Evolutionary conservation across 495 filamentous ascomycete species (phyloP).

Genomic region (Friedmanniomyces simplex): DNA sequence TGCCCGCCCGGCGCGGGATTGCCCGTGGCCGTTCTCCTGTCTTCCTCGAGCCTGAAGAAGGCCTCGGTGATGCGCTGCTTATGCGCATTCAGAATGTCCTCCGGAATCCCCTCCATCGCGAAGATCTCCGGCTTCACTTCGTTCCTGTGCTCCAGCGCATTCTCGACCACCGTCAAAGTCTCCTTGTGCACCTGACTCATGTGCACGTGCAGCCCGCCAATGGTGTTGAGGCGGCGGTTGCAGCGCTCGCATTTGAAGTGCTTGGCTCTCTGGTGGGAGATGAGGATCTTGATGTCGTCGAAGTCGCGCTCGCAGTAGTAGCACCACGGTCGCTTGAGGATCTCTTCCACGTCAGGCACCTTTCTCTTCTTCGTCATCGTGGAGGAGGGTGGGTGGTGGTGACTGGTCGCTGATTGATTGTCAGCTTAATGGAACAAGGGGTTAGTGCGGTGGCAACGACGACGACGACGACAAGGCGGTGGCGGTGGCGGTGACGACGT

Average conservation of each 20-base stretch:
- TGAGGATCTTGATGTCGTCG: slow-evolving; percentile 90
- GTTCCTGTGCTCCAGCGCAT: slow-evolving; percentile 74
- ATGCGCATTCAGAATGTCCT: slow-evolving; percentile 70
- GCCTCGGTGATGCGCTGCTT: slow-evolving; percentile 72
- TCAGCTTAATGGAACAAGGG: too few species aligned
- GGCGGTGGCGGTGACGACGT: too few species aligned
- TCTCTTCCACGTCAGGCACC: slow-evolving; percentile 75
- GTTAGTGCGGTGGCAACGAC: too few species aligned
- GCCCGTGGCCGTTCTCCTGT: slow-evolving; percentile 70
- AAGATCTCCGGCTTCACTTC: slow-evolving; percentile 90
- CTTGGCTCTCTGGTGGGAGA: slow-evolving; percentile 94
- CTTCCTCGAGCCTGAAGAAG: slow-evolving; percentile 74
- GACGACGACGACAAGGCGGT: too few species aligned
- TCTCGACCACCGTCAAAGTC: slow-evolving; percentile 70
- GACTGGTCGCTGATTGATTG: neutral
- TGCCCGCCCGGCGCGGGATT: slow-evolving; percentile 57
- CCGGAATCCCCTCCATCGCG: slow-evolving; percentile 93
- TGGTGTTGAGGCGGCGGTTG: slow-evolving; percentile 77
- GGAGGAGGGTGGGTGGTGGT: slow-evolving; percentile 5
- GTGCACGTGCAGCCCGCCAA: slow-evolving; percentile 92
- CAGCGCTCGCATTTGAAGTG: slow-evolving; percentile 96
- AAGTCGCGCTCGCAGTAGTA: slow-evolving; percentile 99
- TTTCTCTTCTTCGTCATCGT: slow-evolving; percentile 78
- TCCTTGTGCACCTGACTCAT: slow-evolving; percentile 99
- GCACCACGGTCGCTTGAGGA: slow-evolving; percentile 85